phyloP scores from a whole-genome alignment of 2,329 filamentous ascomycete genomes.

The Annulohypoxylon truncatum region DNA sequence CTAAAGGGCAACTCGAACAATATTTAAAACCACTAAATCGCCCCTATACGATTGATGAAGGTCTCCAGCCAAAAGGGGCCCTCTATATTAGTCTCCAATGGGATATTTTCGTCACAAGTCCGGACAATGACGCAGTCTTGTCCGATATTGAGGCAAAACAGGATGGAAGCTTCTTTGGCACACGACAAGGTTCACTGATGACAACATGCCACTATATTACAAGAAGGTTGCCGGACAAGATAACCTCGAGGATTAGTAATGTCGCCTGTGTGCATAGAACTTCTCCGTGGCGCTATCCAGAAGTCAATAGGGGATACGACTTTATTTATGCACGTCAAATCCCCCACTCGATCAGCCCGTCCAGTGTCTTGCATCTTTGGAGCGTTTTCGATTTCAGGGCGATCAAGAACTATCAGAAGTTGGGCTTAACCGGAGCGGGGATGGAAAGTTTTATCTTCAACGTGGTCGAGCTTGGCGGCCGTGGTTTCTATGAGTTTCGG shows the following conservation, averaged over 20 bases:
- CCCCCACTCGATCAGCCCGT: neutral
- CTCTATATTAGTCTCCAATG: constrained; percentile 18
- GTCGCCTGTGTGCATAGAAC: constrained; percentile 1
- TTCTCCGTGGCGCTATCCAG: neutral
- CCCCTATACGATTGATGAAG: neutral
- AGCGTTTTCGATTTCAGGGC: neutral
- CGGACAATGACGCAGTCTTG: neutral
- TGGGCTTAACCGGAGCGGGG: neutral
- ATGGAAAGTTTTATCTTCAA: neutral
- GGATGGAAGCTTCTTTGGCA: too few species aligned
- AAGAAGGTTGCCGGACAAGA: neutral
- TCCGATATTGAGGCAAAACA: neutral
- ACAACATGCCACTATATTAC: neutral
- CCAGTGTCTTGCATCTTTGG: neutral
- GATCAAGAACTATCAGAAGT: constrained; percentile 8
- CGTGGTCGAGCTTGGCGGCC: neutral
- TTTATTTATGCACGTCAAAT: neutral
- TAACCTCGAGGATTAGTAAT: neutral
- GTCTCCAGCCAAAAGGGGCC: neutral
- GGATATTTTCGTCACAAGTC: constrained; percentile 6
- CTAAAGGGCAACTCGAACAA: neutral
- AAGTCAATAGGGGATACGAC: neutral
- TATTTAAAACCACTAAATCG: too few species aligned
- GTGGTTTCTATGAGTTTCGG: constrained; percentile 11
- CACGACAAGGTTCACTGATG: too few species aligned